A percentile compares a stretch with the other conserved stretches of the same genome.
phyloP scores from a whole-genome alignment of 305 asterid genomes.

The Caryopteris hybrid region DNA sequence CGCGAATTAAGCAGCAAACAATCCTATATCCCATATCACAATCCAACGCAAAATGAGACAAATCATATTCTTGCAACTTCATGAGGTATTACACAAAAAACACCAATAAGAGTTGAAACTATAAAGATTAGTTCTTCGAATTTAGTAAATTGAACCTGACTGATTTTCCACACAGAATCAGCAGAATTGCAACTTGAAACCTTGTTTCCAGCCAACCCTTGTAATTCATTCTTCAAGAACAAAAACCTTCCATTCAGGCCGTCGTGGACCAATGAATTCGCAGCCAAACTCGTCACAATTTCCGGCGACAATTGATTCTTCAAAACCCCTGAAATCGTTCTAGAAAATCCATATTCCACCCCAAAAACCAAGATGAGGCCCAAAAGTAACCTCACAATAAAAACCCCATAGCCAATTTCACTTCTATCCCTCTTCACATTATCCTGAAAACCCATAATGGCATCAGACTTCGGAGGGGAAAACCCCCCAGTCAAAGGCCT shows the following conservation, averaged over 20 bases:
- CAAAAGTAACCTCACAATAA: constrained; percentile 30
- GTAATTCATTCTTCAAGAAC: constrained; percentile 51
- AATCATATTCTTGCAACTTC: background rate
- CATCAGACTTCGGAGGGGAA: constrained; percentile 23
- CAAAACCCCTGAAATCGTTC: constrained; percentile 39
- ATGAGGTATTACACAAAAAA: too few species aligned
- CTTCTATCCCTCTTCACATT: constrained; percentile 34
- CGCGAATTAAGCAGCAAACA: constrained; percentile 52
- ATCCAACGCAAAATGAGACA: background rate
- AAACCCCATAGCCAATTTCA: constrained; percentile 24
- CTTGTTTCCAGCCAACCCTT: constrained; percentile 21
- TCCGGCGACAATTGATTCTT: constrained; percentile 32
- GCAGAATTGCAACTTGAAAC: constrained; percentile 36
- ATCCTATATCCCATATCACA: constrained; percentile 36
- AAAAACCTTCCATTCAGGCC: constrained; percentile 35
- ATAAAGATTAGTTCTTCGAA: background rate
- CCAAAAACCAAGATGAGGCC: constrained; percentile 33
- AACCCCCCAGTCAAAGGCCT: constrained; percentile 13
- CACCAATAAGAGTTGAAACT: background rate
- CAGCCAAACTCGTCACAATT: constrained; percentile 40
- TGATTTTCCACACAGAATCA: constrained; percentile 56
- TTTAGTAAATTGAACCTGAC: constrained; percentile 38
- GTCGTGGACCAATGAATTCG: constrained; percentile 32
- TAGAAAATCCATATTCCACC: constrained; percentile 44
- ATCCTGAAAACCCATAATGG: constrained; percentile 17